Conservation (phyloP, 768 basidiomycete species). For the Scleroderma citrinum region DNA sequence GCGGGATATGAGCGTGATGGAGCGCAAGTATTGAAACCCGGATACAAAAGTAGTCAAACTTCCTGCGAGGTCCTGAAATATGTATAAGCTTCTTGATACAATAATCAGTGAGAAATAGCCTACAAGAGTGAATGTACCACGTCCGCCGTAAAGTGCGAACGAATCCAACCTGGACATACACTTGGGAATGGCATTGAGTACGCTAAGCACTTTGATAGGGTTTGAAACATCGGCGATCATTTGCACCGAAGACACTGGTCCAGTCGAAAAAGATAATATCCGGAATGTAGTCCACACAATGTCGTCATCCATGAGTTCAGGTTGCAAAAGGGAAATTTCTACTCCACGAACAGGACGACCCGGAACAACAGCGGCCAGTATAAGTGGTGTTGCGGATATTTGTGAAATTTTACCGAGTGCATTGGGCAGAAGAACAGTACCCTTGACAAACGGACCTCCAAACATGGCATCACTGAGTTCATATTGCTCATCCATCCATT, state of each 20-base stretch:
- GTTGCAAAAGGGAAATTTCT: constrained; percentile 20
- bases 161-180: constrained; percentile 14
- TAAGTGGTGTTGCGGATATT: constrained; percentile 20
- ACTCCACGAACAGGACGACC: constrained; percentile 18
- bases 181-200: constrained; percentile 14
- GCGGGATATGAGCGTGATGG: constrained; percentile 20
- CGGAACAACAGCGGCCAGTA: constrained; percentile 21
- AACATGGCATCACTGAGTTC: constrained; percentile 17
- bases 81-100: not conserved
- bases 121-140: constrained; percentile 19
- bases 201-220: constrained; percentile 12
- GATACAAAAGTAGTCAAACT: constrained; percentile 16
- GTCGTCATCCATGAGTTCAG: constrained; percentile 19
- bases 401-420: constrained; percentile 17
- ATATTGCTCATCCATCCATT: constrained; percentile 17
- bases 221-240: constrained; percentile 15
- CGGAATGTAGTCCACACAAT: constrained; percentile 16
- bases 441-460: constrained; percentile 13
- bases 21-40: constrained; percentile 15
- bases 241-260: constrained; percentile 17
- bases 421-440: constrained; percentile 4
- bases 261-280: constrained; percentile 16
- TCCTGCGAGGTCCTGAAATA: constrained; percentile 17
- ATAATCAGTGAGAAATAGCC: not conserved
- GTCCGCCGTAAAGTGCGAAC: constrained; percentile 19